Percentiles rank a stretch among this genome's conserved stretches.
phyloP scores from a whole-genome alignment of 2,329 filamentous ascomycete genomes.

The Fusarium bactridioides region DNA sequence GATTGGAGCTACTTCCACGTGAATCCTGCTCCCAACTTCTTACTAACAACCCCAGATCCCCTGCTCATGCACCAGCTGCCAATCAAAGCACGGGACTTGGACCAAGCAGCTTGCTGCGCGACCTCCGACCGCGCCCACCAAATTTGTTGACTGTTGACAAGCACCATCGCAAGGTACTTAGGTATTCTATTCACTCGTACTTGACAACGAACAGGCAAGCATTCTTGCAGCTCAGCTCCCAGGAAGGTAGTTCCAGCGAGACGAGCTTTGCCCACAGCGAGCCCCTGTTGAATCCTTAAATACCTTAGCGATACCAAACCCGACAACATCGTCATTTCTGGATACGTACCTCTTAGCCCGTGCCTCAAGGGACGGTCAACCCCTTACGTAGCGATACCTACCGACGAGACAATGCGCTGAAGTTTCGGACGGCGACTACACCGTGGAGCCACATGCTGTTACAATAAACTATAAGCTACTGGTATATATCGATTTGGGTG shows the following conservation, averaged over 20 bases:
- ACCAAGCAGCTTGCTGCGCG: slow-evolving; percentile 26
- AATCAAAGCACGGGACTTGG: slow-evolving; percentile 41
- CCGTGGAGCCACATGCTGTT: slow-evolving; percentile 25
- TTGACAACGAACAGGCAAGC: slow-evolving; percentile 27
- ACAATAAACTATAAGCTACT: slow-evolving; percentile 18
- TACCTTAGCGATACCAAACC: slow-evolving; percentile 9
- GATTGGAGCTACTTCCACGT: slow-evolving; percentile 32
- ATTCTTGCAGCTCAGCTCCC: slow-evolving; percentile 14
- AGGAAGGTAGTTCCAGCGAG: slow-evolving; percentile 14
- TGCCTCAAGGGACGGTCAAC: slow-evolving; percentile 26
- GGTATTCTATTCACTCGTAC: slow-evolving; percentile 2
- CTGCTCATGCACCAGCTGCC: slow-evolving; percentile 39
- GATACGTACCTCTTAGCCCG: slow-evolving; percentile 24
- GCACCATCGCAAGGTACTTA: slow-evolving; percentile 21
- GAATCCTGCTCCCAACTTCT: slow-evolving; percentile 27
- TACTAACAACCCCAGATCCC: slow-evolving; percentile 30
- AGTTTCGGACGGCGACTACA: slow-evolving; percentile 30
- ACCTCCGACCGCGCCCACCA: slow-evolving; percentile 37
- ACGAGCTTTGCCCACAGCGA: slow-evolving; percentile 1
- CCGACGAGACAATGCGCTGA: slow-evolving; percentile 39
- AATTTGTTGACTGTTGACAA: slow-evolving; percentile 46
- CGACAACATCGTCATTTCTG: slow-evolving; percentile 41
- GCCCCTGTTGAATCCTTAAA: neutral
- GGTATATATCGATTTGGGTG: neutral
- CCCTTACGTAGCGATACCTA: slow-evolving; percentile 20